Conservation (phyloP, 2,329 filamentous ascomycete species). For the Penicillium sp. region DNA sequence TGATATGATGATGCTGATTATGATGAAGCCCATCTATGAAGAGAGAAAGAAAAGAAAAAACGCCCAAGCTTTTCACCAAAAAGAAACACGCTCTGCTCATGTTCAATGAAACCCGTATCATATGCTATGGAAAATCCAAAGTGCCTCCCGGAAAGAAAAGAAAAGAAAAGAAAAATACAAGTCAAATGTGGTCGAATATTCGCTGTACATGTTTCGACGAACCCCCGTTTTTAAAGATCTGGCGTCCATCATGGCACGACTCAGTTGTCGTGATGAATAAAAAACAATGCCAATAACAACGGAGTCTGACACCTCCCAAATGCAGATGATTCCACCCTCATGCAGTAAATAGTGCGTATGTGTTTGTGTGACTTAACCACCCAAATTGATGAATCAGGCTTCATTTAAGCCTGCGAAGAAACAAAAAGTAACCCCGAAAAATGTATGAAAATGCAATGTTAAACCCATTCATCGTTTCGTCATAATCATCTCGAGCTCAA, state of each 20-base stretch:
- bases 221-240: not conserved
- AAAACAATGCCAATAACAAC: not conserved
- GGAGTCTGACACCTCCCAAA: constrained; percentile 7
- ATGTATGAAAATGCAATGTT: constrained; percentile 2
- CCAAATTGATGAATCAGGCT: not conserved
- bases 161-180: not conserved
- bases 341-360: not conserved
- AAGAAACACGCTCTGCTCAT: not conserved
- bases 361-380: not conserved
- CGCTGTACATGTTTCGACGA: not conserved
- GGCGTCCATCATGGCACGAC: too few relatives aligned
- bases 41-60: not conserved
- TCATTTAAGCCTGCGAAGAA: not conserved
- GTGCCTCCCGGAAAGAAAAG: not conserved
- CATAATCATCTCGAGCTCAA: not conserved
- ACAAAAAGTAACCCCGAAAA: not conserved
- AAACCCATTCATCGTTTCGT: constrained; percentile 4
- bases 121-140: constrained; percentile 3
- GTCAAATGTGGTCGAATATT: not conserved
- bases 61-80: not conserved
- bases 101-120: not conserved
- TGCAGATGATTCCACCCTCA: constrained; percentile 5
- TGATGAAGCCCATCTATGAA: not conserved
- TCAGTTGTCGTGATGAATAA: too few relatives aligned
- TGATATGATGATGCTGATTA: not conserved